Evolutionary conservation across 192 early-diverging fungal genomes (phyloP).

Genomic region (Dimargaris xerosporica): DNA sequence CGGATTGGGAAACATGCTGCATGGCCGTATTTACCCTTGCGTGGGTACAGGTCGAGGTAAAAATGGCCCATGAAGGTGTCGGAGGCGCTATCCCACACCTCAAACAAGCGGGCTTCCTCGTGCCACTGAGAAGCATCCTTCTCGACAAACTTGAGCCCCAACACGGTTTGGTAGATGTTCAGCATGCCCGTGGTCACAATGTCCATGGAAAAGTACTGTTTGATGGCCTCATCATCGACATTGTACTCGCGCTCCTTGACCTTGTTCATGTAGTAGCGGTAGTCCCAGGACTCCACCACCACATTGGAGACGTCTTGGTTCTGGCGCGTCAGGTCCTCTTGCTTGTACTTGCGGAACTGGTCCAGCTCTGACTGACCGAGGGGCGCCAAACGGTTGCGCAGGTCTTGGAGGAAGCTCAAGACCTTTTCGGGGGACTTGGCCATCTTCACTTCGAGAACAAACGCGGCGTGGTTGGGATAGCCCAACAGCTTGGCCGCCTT

Average conservation of each 20-base stretch:
- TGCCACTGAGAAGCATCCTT: conserved; percentile 51
- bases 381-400: conserved; percentile 36
- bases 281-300: conserved; percentile 55
- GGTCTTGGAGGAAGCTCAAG: conserved; percentile 44
- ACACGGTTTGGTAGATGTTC: conserved; percentile 56
- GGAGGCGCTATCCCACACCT: conserved; percentile 52
- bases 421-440: conserved; percentile 54
- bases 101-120: conserved; percentile 59
- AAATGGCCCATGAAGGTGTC: conserved; percentile 52
- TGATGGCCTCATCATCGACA: conserved; percentile 64
- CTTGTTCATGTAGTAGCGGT: conserved; percentile 53
- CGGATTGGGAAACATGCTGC: conserved; percentile 71
- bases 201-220: conserved; percentile 61
- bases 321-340: conserved; percentile 27
- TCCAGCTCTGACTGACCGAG: conserved; percentile 44
- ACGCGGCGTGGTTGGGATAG: conserved; percentile 54
- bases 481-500: conserved; percentile 44
- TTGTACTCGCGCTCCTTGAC: conserved; percentile 54
- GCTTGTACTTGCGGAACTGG: conserved; percentile 45
- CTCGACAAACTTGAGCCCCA: conserved; percentile 51
- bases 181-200: conserved; percentile 49
- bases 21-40: conserved; percentile 57
- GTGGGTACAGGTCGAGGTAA: conserved; percentile 61
- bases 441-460: conserved; percentile 66
- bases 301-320: conserved; percentile 36